Percentiles rank a stretch among this genome's conserved stretches.
Evolutionary conservation across 2,329 filamentous ascomycete genomes (phyloP).

Genomic region (Phaeosphaeriaceae sp.): DNA sequence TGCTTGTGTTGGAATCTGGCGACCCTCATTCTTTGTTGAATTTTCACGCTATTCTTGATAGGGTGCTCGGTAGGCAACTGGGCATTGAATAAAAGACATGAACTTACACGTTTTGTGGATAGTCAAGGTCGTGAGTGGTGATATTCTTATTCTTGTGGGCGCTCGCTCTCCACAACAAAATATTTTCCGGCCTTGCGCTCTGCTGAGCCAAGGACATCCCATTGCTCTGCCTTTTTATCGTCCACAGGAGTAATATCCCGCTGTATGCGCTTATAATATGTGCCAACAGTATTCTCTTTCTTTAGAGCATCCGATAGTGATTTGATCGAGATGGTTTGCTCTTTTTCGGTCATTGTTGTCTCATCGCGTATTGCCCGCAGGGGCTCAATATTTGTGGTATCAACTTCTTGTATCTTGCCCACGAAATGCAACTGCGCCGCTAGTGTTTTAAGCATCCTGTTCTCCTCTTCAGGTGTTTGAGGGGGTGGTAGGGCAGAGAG

Average conservation of each 20-base stretch:
- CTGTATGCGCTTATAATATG: constrained; percentile 57
- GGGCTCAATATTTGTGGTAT: constrained; percentile 75
- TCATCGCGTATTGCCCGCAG: constrained; percentile 83
- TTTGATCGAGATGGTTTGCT: constrained; percentile 65
- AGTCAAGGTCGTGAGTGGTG: too few species aligned
- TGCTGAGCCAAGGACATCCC: constrained; percentile 73
- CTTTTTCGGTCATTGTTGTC: constrained; percentile 61
- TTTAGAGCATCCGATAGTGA: constrained; percentile 63
- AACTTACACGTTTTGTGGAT: too few species aligned
- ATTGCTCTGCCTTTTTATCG: constrained; percentile 62
- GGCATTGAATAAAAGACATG: too few species aligned
- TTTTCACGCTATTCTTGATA: too few species aligned
- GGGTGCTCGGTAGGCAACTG: too few species aligned
- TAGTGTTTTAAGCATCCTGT: constrained; percentile 74
- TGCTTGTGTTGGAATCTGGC: neutral
- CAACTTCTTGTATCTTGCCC: constrained; percentile 78
- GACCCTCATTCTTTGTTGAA: too few species aligned
- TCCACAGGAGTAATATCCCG: constrained; percentile 52
- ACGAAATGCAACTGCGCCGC: constrained; percentile 89
- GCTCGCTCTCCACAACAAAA: constrained; percentile 75
- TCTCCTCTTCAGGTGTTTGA: constrained; percentile 65
- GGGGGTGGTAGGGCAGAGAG: constrained; percentile 87
- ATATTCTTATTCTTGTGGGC: constrained; percentile 37
- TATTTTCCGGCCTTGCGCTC: constrained; percentile 71
- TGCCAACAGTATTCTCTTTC: constrained; percentile 67